phyloP scores from a whole-genome alignment of 768 basidiomycete genomes.

The Boletus speciosus region DNA sequence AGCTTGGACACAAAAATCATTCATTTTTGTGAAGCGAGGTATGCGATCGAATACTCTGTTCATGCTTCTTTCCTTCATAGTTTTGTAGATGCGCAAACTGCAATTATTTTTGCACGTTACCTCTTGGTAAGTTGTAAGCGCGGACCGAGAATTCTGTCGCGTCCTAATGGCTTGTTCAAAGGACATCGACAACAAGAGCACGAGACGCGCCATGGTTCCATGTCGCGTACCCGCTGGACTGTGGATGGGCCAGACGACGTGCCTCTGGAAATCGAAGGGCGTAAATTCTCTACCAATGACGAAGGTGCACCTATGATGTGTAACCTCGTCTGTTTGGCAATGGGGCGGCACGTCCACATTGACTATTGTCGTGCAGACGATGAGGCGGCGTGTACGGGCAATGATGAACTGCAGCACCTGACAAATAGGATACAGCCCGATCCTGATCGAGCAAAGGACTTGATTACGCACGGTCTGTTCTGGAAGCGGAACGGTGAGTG shows the following conservation, averaged over 20 bases:
- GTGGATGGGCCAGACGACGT: slow-evolving; percentile 51
- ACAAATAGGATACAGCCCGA: slow-evolving; percentile 40
- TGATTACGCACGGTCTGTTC: slow-evolving; percentile 49
- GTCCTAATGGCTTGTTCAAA: slow-evolving; percentile 19
- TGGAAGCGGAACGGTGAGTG: slow-evolving; percentile 56
- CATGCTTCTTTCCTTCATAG: background rate
- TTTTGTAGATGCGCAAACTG: slow-evolving; percentile 48
- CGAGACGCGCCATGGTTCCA: slow-evolving; percentile 61
- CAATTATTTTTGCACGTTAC: slow-evolving; percentile 56
- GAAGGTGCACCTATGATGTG: slow-evolving; percentile 66
- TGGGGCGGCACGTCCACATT: slow-evolving; percentile 57
- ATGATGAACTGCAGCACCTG: slow-evolving; percentile 47
- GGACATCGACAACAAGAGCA: slow-evolving; percentile 60
- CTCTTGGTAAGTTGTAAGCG: slow-evolving; percentile 39
- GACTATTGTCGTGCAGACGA: slow-evolving; percentile 49
- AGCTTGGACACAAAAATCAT: slow-evolving; percentile 41
- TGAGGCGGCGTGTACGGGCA: slow-evolving; percentile 35
- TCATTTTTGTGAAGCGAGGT: slow-evolving; percentile 55
- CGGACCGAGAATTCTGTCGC: rapidly evolving
- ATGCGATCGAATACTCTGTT: background rate
- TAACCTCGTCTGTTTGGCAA: slow-evolving; percentile 49
- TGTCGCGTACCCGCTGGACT: slow-evolving; percentile 56
- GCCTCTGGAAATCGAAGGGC: slow-evolving; percentile 51
- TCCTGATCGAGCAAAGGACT: slow-evolving; percentile 49
- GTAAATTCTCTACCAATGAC: slow-evolving; percentile 50